Base-by-base conservation (phyloP, 805 yeast species). In the Candida anglica region DNA sequence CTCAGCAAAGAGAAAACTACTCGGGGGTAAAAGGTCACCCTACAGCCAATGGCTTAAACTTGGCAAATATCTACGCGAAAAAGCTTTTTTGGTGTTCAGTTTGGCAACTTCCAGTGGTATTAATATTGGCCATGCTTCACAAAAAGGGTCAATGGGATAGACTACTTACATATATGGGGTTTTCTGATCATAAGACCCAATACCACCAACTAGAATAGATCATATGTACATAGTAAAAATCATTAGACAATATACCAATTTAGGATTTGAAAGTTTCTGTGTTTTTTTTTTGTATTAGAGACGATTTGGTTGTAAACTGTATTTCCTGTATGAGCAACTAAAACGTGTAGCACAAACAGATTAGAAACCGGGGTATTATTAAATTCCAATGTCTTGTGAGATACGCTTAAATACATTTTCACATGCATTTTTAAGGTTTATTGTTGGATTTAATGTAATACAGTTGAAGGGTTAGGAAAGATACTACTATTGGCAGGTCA, bases 71-170 rank as follows among this genome's bases (percentile, higher is more conserved):
- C 2, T 81, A 77, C 55, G 98, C 98, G 1, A 79, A 85, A 40
- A 82, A 81, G 53, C 71, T 89, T 27, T 93, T 93, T 56, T 86
- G 96, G 95, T 86, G 94, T 25, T 83, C 95, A 18, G 96, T 93
- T 1, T 78, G 91, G 79, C 98, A 93, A 48, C 63, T 93, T 29
- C 98, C 99, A 0, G 89, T 84, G 0, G 82, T 94, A 11, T 64
- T 93, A 34, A 81, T 88, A 14, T 64, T 93, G 40, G 97, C 98
- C 1, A 91, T 93, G 88, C 56, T 93, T 33, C 98, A 93, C 59
- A 93, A 93, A 60, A 81, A 81, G 55, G 96, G 96, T 5, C 87
- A 88, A 54, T 91, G 97, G 97, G 95, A 88, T 52, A 56, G 67
- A 27, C 34, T 64, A 20, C 58, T 62, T 35, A 34, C 32, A n/a